A percentile compares a stretch with the other conserved stretches of the same genome.
Evolutionary conservation across 1,284 basidiomycete genomes (phyloP).

Genomic region (Boletus semigastroideus): DNA sequence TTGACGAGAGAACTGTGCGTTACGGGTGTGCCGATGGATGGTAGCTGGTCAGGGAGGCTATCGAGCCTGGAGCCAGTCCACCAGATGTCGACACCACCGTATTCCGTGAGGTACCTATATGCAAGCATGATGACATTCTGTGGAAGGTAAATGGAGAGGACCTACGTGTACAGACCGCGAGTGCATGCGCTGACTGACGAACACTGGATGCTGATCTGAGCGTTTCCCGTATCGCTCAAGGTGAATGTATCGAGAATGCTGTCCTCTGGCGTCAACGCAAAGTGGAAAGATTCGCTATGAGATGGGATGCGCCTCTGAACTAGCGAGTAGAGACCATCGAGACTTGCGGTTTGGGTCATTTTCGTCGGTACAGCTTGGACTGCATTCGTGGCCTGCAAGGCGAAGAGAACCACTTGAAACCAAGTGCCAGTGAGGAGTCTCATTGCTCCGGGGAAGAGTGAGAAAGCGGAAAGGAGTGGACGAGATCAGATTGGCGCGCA

Average conservation of each 20-base stretch:
- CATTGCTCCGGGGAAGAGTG: neutral
- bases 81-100: conserved; percentile 42
- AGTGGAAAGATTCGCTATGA: conserved; percentile 23
- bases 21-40: conserved; percentile 32
- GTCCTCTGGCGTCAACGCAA: conserved; percentile 12
- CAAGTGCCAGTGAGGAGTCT: neutral
- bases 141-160: neutral
- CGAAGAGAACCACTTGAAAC: neutral
- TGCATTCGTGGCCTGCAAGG: neutral
- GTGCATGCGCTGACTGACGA: conserved; percentile 27
- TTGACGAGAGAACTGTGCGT: conserved; percentile 38
- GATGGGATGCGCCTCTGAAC: conserved; percentile 26
- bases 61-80: conserved; percentile 43
- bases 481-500: neutral
- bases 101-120: conserved; percentile 39
- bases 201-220: conserved; percentile 22
- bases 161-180: conserved; percentile 29
- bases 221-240: conserved; percentile 18
- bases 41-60: conserved; percentile 32
- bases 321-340: conserved; percentile 26
- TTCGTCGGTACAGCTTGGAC: neutral
- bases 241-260: conserved; percentile 23
- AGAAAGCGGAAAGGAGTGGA: neutral
- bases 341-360: neutral
- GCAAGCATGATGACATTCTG: neutral